phyloP scores from a whole-genome alignment of 768 basidiomycete species.

The Tulasnella sp. region DNA sequence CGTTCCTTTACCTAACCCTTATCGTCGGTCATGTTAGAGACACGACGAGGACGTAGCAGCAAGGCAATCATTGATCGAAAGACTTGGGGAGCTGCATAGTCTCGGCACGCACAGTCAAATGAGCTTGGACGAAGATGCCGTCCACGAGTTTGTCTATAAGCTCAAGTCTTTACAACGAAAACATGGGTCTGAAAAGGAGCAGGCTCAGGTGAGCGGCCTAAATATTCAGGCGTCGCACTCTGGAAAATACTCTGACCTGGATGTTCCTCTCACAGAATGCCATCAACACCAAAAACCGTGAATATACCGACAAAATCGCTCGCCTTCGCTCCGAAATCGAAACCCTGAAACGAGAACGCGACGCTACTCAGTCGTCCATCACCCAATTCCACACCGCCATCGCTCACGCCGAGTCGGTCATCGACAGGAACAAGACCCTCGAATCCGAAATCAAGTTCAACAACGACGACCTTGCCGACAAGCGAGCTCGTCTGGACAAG shows the following conservation, averaged over 20 bases:
- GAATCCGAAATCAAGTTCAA: slow-evolving; percentile 17
- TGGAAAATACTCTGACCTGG: not conserved
- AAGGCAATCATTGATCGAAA: slow-evolving; percentile 66
- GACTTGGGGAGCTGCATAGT: slow-evolving; percentile 55
- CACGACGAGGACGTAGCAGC: slow-evolving; percentile 62
- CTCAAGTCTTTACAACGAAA: slow-evolving; percentile 55
- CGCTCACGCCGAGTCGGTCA: slow-evolving; percentile 7
- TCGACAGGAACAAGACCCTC: slow-evolving; percentile 16
- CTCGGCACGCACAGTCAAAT: slow-evolving; percentile 68
- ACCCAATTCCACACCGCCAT: slow-evolving; percentile 45
- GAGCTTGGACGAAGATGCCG: slow-evolving; percentile 61
- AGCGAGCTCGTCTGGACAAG: slow-evolving; percentile 51
- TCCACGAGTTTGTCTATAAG: slow-evolving; percentile 62
- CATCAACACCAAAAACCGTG: slow-evolving; percentile 48
- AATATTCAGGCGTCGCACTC: not conserved
- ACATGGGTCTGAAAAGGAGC: slow-evolving; percentile 57
- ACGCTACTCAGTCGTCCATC: slow-evolving; percentile 47
- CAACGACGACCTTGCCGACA: slow-evolving; percentile 60
- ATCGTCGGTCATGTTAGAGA: slow-evolving; percentile 38
- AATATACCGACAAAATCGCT: slow-evolving; percentile 53
- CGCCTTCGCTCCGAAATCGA: slow-evolving; percentile 37
- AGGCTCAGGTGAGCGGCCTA: slow-evolving; percentile 47
- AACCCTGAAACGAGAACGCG: slow-evolving; percentile 34
- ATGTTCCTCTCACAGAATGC: slow-evolving; percentile 40
- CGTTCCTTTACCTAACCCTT: not conserved